A percentile compares a stretch with the other conserved stretches of the same genome.
Conservation (phyloP, 352 stramenopile species). For the Phytophthora crassamura region DNA sequence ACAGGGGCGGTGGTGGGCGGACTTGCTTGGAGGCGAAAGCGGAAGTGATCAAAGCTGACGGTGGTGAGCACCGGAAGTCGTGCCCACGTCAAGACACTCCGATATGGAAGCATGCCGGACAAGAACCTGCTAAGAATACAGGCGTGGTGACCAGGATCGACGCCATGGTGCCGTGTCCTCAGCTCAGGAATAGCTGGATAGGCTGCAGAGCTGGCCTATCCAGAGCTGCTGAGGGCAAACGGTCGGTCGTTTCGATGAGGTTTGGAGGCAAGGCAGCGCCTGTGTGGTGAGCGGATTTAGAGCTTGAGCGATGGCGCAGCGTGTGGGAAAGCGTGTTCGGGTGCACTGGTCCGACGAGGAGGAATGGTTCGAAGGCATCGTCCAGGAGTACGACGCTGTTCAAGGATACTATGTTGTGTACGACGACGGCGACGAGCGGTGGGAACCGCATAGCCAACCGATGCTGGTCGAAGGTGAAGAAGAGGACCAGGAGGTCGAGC, state of each 20-base stretch:
- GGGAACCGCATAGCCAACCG: conserved; percentile 50
- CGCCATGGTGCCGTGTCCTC: conserved; percentile 1
- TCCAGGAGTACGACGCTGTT: conserved; percentile 46
- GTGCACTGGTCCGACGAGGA: conserved; percentile 80
- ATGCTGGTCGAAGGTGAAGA: conserved; percentile 52
- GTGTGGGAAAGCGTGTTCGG: conserved; percentile 65
- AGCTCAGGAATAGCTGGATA: conserved; percentile 28
- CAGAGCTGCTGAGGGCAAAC: conserved; percentile 8
- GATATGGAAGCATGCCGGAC: conserved; percentile 24
- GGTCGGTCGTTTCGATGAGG: conserved; percentile 33
- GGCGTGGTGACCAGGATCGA: neutral
- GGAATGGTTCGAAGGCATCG: conserved; percentile 71
- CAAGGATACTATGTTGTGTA: conserved; percentile 78
- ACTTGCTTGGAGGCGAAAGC: conserved; percentile 38
- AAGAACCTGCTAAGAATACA: conserved; percentile 43
- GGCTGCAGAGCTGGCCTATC: neutral
- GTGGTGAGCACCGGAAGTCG: neutral
- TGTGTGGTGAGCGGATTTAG: conserved; percentile 26
- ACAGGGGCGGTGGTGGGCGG: neutral
- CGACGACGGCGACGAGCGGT: conserved; percentile 84
- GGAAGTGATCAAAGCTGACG: conserved; percentile 27
- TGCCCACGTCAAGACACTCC: neutral
- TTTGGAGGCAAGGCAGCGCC: conserved; percentile 10
- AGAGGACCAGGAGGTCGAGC: conserved; percentile 14
- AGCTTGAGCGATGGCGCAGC: conserved; percentile 18